Evolutionary conservation across 805 yeast genomes (phyloP).

Genomic region (Saccharomycopsis fermentans): DNA sequence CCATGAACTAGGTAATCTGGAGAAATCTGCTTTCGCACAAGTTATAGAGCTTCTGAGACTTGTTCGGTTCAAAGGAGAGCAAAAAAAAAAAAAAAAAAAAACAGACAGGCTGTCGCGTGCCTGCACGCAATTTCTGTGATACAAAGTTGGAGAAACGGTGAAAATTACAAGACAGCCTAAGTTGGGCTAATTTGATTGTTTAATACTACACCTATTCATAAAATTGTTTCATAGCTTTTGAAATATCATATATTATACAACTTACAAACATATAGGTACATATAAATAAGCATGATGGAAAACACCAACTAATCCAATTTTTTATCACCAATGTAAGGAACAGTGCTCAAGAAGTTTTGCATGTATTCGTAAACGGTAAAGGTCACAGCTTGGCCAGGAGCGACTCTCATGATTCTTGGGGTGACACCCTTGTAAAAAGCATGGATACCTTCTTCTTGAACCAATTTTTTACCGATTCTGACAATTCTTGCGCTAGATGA

Average conservation of each 20-base stretch:
- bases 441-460: constrained; percentile 79
- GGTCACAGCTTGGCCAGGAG: constrained; percentile 98
- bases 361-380: constrained; percentile 92
- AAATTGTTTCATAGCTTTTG: not conserved
- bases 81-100: not conserved
- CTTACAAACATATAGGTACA: not conserved
- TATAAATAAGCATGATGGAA: not conserved
- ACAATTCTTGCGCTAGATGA: constrained; percentile 69
- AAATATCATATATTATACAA: not conserved
- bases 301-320: constrained; percentile 9
- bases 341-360: constrained; percentile 48
- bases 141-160: no score
- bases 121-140: not conserved
- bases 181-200: no score
- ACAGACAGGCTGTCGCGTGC: not conserved
- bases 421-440: constrained; percentile 96
- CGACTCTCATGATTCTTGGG: constrained; percentile 98
- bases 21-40: no score
- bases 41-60: no score
- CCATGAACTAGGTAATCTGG: no score
- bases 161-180: no score
- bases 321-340: constrained; percentile 24
- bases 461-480: constrained; percentile 69
- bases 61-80: not conserved
- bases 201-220: no score